Evolutionary conservation across 1,139 yeast genomes (phyloP), one percentile per base, ranked within the genome.

Genomic region (Kazachstania sp.): DNA sequence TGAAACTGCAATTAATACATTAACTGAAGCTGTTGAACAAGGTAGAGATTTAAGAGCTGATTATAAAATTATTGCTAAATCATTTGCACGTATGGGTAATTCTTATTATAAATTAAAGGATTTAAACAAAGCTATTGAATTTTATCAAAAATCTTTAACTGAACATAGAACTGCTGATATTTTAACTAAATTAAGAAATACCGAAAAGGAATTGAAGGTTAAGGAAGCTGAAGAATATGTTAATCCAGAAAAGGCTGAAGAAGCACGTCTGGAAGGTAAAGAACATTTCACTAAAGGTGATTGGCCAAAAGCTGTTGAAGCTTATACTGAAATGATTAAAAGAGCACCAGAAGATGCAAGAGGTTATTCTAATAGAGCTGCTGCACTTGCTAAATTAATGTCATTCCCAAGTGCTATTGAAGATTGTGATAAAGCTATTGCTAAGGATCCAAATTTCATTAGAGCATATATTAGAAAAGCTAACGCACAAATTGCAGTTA

Each of bases 381-480:
- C 98, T 38, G 96, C 95, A 1, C 79, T 85, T 64, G 81, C 95
- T 46, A 94, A 94, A 69, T 78, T 94, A 57, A 81, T 92, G 84
- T 86, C 97, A 18, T 92, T 90, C 85, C 97, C 97, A 36, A 98
- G 90, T 60, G 97, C 95, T 13, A 82, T 94, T 52, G 77, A 77
- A 61, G 99, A 94, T 70, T 88, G 97, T 73, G 86, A 92, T 64
- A 67, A 71, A 53, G 99, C 98, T 42, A 86, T 94, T 59, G 80
- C 78, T 63, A 79, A 81, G 60, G 98, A 94, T 68, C 95, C 96
- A 45, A 68, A 71, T 23, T 94, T 92, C 67, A 77, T 92, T 63
- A 85, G 95, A 72, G 98, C 98, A 4, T 94, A 90, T 68, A 86
- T 94, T 56, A 83, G 98, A 71, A 94, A 92, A 74, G 98, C 98